Percentiles rank a stretch among this genome's conserved stretches.
Evolutionary conservation across 1,284 basidiomycete genomes (phyloP).

Genomic region (Irpex rosettiformis): DNA sequence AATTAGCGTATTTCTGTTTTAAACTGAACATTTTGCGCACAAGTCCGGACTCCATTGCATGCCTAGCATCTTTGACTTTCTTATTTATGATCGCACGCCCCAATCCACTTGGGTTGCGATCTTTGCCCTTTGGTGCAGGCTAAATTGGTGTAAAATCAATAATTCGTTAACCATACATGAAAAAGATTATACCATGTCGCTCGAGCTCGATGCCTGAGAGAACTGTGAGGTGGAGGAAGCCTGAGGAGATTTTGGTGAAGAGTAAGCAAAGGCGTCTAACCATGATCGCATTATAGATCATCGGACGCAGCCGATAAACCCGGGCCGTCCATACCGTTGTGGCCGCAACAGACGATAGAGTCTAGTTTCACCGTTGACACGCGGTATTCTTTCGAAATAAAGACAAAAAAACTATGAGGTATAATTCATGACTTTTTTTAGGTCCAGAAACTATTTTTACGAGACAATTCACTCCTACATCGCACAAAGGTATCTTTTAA

Average conservation of each 20-base stretch:
- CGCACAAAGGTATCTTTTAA: constrained; percentile 13
- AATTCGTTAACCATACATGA: not conserved
- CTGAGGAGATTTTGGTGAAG: not conserved
- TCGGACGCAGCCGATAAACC: not conserved
- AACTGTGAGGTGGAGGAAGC: not conserved
- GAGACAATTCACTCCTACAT: not conserved
- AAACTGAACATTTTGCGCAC: constrained; percentile 41
- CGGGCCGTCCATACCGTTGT: no score
- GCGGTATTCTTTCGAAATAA: not conserved
- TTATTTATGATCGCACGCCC: constrained; percentile 91
- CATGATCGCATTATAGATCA: constrained; percentile 1
- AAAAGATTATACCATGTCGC: not conserved
- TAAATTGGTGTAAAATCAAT: constrained; percentile 10
- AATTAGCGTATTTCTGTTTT: constrained; percentile 4
- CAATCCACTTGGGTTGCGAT: constrained; percentile 72
- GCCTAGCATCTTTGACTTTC: constrained; percentile 78
- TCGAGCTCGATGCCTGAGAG: not conserved
- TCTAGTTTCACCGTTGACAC: no score
- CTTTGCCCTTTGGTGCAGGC: constrained; percentile 46
- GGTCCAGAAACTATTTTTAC: not conserved
- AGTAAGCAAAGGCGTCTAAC: constrained; percentile 3
- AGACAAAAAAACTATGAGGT: not conserved
- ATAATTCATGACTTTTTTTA: no score
- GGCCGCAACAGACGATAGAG: no score
- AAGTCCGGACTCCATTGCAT: constrained; percentile 68